Evolutionary conservation across 257 asterid genomes (phyloP).

Genomic region (Craterostigma plantagineum): DNA sequence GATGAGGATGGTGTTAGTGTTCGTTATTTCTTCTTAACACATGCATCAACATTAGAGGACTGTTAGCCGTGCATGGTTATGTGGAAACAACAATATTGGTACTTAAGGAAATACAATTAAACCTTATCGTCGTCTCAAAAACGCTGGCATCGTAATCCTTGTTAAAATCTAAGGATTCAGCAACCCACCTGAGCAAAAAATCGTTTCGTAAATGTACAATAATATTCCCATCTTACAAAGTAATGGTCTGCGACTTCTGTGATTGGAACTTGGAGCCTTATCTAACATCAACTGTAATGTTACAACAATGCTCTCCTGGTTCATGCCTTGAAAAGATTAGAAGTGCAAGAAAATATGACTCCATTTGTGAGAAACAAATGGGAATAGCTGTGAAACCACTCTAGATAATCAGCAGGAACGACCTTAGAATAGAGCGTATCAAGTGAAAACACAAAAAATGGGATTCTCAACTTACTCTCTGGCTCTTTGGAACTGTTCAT

Average conservation of each 20-base stretch:
- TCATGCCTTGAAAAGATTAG: no score
- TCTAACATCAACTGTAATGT: no score
- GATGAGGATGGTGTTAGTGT: background rate
- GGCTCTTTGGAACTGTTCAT: constrained; percentile 90
- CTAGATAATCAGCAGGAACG: no score
- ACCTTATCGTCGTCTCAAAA: constrained; percentile 99
- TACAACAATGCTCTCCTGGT: no score
- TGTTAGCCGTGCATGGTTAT: no score
- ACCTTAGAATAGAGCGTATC: no score
- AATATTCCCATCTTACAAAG: no score
- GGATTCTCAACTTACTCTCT: constrained; percentile 56
- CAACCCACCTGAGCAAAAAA: constrained; percentile 80
- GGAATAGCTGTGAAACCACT: no score
- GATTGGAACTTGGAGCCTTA: no score
- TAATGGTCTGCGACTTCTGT: no score
- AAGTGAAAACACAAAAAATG: constrained; percentile 2
- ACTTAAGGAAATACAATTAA: constrained; percentile 32
- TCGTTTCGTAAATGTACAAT: background rate
- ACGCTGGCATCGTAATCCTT: constrained; percentile 97
- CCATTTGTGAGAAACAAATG: no score
- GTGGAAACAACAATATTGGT: background rate
- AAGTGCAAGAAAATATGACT: no score
- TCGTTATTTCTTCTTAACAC: background rate
- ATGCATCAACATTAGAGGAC: background rate
- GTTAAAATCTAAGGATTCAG: constrained; percentile 79